A percentile compares a stretch with the other conserved stretches of the same genome.
Conservation (phyloP, 371 early-diverging fungal genomes). For the Syncephalis fuscata region DNA sequence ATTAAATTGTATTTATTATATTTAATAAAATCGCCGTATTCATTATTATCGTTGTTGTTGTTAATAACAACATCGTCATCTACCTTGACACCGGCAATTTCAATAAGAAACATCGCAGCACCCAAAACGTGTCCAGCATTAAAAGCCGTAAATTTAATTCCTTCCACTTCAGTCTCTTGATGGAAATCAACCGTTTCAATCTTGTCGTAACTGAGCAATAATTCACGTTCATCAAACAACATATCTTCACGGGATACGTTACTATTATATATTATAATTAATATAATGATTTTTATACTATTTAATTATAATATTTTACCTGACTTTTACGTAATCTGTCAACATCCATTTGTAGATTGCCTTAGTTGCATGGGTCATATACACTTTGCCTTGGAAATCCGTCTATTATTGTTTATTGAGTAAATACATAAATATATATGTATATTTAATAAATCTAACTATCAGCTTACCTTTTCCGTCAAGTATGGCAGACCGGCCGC, state of each 20-base stretch:
- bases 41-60: neutral
- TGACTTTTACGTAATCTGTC: slow-evolving; percentile 93
- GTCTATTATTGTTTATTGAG: slow-evolving; percentile 66
- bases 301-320: slow-evolving; percentile 26
- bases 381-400: slow-evolving; percentile 94
- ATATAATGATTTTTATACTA: neutral
- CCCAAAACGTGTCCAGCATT: slow-evolving; percentile 99
- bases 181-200: slow-evolving; percentile 98
- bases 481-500: slow-evolving; percentile 99
- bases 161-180: slow-evolving; percentile 91
- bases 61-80: too few species aligned
- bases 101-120: slow-evolving; percentile 99
- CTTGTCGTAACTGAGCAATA: slow-evolving; percentile 78
- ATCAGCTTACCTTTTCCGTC: slow-evolving; percentile 69
- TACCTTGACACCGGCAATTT: slow-evolving; percentile 89
- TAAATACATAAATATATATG: too few species aligned
- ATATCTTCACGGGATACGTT: slow-evolving; percentile 75
- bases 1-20: neutral
- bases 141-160: slow-evolving; percentile 91
- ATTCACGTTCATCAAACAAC: slow-evolving; percentile 92
- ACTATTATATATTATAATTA: slow-evolving; percentile 14
- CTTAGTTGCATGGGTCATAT: slow-evolving; percentile 99
- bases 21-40: neutral
- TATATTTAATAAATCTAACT: neutral
- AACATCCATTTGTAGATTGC: slow-evolving; percentile 98